These are phyloP conservation scores for Phytophthora fragariae DNA, from an alignment of 352 stramenopile genomes.

Conservation along the genomic window DNA sequence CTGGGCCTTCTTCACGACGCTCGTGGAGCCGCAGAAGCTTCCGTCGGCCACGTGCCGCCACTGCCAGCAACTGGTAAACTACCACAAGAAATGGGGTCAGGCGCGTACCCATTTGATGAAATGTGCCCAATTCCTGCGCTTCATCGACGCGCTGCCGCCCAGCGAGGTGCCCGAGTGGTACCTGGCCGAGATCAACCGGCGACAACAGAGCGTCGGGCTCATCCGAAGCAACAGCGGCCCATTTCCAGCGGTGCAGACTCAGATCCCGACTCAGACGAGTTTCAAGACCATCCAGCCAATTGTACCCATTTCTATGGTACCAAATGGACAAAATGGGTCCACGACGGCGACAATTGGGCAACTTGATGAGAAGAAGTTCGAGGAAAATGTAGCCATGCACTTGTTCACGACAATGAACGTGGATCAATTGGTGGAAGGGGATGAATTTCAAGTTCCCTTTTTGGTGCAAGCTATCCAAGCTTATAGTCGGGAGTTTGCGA, in stretches of 20 bases:
- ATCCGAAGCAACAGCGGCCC: not conserved
- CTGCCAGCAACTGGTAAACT: conserved; percentile 47
- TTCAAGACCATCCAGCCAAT: conserved; percentile 34
- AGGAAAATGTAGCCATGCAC: conserved; percentile 47
- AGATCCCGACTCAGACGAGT: conserved; percentile 12
- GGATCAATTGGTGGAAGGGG: conserved; percentile 21
- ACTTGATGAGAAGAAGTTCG: conserved; percentile 21
- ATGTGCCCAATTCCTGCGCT: conserved; percentile 54
- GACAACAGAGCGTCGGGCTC: conserved; percentile 20
- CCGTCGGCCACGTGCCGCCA: conserved; percentile 55
- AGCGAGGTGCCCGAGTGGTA: conserved; percentile 64
- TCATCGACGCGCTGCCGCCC: conserved; percentile 40
- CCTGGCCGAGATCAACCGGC: conserved; percentile 47
- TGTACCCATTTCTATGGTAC: conserved; percentile 1
- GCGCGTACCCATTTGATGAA: conserved; percentile 67
- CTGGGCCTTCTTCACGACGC: conserved; percentile 65
- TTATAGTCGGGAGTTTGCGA: not conserved
- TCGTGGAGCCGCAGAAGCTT: conserved; percentile 56
- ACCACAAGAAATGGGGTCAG: conserved; percentile 75
- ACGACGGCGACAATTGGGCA: not conserved
- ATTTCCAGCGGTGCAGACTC: conserved; percentile 22
- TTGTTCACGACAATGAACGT: conserved; percentile 38
- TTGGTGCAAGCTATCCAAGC: conserved; percentile 24
- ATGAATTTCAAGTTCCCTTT: conserved; percentile 17
- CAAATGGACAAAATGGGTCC: not conserved